Percentiles rank a stretch among this genome's conserved stretches.
These are phyloP conservation scores for Trypanosoma rangeli DNA, from an alignment of 208 protist species.

Conservation along the genomic window DNA sequence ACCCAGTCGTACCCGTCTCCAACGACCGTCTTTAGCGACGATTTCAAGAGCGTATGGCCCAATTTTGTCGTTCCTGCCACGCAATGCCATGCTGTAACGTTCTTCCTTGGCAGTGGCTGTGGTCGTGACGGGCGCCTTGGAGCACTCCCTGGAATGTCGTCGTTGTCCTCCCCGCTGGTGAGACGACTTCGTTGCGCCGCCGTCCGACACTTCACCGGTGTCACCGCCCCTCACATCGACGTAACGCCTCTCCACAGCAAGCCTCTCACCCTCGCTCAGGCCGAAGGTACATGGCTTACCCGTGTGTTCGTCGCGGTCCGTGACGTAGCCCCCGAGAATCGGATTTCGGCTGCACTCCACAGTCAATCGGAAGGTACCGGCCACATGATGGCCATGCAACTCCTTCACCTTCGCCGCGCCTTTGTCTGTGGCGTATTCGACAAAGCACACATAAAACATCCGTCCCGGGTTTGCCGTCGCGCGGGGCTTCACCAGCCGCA, in stretches of 20 bases:
- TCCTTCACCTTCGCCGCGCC: conserved; percentile 17
- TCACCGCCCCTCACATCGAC: background rate
- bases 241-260: conserved; percentile 15
- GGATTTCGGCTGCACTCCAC: conserved; percentile 27
- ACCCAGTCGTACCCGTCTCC: background rate
- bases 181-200: background rate
- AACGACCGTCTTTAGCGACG: background rate
- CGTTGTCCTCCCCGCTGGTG: background rate
- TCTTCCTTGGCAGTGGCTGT: background rate
- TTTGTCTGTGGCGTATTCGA: conserved; percentile 38
- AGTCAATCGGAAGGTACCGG: conserved; percentile 19
- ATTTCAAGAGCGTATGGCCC: conserved; percentile 25
- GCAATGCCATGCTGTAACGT: too few relatives aligned
- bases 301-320: conserved; percentile 31
- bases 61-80: too few relatives aligned
- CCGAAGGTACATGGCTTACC: conserved; percentile 52
- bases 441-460: conserved; percentile 46
- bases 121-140: background rate
- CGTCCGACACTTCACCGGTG: background rate
- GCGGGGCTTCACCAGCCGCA: conserved; percentile 35
- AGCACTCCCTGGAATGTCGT: background rate
- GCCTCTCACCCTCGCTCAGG: conserved; percentile 15
- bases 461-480: conserved; percentile 15
- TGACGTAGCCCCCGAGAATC: conserved; percentile 40
- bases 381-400: conserved; percentile 23